Conservation (phyloP, 2,329 filamentous ascomycete species). For the Zalaria sp. region DNA sequence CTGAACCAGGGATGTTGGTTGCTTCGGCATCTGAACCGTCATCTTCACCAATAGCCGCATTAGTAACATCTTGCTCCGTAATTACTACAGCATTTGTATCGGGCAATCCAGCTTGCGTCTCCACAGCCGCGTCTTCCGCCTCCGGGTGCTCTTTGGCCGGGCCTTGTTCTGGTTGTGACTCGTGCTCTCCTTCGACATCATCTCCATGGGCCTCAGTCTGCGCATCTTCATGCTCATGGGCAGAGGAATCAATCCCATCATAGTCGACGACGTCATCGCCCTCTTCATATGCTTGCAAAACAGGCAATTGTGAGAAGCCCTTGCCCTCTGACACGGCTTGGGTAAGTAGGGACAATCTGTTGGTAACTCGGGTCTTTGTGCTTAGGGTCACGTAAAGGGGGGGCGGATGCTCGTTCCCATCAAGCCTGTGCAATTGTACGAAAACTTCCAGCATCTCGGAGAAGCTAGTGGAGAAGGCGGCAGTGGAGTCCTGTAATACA, state of each 20-base stretch:
- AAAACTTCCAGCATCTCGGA: constrained; percentile 46
- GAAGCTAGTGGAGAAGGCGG: constrained; percentile 36
- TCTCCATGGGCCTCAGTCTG: neutral
- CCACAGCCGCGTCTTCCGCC: constrained; percentile 2
- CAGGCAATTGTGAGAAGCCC: constrained; percentile 36
- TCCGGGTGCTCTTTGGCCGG: constrained; percentile 5
- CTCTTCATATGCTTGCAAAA: constrained; percentile 8
- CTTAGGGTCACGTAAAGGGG: constrained; percentile 42
- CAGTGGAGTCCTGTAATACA: constrained; percentile 30
- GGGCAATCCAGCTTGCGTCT: no score
- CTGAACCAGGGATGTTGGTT: neutral
- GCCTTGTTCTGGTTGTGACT: constrained; percentile 9
- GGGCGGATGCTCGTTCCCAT: constrained; percentile 38
- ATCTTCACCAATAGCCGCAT: neutral
- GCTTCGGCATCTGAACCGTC: neutral
- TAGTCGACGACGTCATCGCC: constrained; percentile 2
- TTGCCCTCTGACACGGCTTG: constrained; percentile 41
- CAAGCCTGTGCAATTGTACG: constrained; percentile 43
- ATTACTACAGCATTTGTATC: no score
- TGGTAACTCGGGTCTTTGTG: constrained; percentile 38
- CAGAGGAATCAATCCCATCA: neutral
- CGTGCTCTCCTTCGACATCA: constrained; percentile 4
- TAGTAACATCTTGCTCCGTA: neutral
- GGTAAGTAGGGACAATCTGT: constrained; percentile 37
- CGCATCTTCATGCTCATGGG: constrained; percentile 1